A percentile compares a stretch with the other conserved stretches of the same genome.
phyloP scores from a whole-genome alignment of 2,329 filamentous ascomycete genomes.

The Phaeosphaeria sp. region DNA sequence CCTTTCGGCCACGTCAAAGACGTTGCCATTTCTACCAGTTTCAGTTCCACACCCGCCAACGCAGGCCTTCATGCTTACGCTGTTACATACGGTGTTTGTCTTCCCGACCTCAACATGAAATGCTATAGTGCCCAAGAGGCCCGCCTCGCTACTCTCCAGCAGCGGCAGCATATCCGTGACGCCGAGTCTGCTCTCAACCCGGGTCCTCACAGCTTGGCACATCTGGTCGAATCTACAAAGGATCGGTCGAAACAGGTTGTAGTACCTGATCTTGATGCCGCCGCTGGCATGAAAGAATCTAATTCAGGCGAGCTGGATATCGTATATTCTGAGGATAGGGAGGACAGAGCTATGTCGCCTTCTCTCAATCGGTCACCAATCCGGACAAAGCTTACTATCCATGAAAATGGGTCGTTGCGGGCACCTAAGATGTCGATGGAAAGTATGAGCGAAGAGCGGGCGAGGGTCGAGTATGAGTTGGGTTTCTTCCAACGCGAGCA shows the following conservation, averaged over 20 bases:
- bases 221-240: not conserved
- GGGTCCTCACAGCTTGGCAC: not conserved
- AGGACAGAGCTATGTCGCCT: not conserved
- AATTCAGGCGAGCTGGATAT: too few relatives aligned
- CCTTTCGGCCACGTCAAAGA: not conserved
- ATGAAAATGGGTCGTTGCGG: not conserved
- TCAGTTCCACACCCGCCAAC: not conserved
- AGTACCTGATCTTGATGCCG: not conserved
- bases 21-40: not conserved
- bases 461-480: not conserved
- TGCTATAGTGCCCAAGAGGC: not conserved
- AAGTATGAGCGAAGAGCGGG: not conserved
- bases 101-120: not conserved
- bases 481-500: not conserved
- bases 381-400: not conserved
- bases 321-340: too few relatives aligned
- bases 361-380: not conserved
- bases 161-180: not conserved
- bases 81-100: not conserved
- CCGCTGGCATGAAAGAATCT: not conserved
- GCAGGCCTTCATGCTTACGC: not conserved
- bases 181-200: not conserved
- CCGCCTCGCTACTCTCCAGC: not conserved
- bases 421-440: not conserved
- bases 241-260: not conserved